phyloP scores from a whole-genome alignment of 345 rosid genomes.

The Populus nigra region DNA sequence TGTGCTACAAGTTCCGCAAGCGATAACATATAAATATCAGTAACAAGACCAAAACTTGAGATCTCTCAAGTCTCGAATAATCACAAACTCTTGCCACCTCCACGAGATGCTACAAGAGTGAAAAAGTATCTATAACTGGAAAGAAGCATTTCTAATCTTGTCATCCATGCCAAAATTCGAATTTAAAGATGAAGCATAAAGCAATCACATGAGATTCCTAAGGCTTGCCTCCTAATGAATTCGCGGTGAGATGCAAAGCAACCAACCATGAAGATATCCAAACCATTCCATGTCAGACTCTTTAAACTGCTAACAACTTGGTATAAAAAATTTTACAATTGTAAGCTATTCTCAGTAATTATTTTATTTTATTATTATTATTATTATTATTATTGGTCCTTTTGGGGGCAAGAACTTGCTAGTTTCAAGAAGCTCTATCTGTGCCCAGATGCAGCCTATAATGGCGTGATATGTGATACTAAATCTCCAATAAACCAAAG shows the following conservation, averaged over 20 bases:
- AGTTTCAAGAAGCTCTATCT: not conserved
- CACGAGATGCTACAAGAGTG: not conserved
- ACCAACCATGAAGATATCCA: not conserved
- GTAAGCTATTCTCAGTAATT: not conserved
- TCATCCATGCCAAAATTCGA: not conserved
- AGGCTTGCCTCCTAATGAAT: not conserved
- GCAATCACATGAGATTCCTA: not conserved
- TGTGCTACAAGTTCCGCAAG: not conserved
- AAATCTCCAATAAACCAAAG: not conserved
- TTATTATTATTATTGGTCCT: not conserved
- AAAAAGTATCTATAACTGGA: not conserved
- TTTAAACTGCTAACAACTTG: not conserved
- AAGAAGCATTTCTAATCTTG: not conserved
- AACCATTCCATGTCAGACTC: not conserved
- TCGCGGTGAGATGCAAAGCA: not conserved
- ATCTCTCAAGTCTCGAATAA: not conserved
- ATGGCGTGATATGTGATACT: not conserved
- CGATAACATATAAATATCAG: not conserved
- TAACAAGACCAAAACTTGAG: not conserved
- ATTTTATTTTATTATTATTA: not conserved
- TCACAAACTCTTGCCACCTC: not conserved
- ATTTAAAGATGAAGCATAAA: not conserved
- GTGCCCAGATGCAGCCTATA: not conserved
- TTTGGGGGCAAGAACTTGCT: not conserved
- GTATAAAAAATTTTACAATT: not conserved